phyloP scores from a whole-genome alignment of 805 yeast species.

The Clavispora fructus region DNA sequence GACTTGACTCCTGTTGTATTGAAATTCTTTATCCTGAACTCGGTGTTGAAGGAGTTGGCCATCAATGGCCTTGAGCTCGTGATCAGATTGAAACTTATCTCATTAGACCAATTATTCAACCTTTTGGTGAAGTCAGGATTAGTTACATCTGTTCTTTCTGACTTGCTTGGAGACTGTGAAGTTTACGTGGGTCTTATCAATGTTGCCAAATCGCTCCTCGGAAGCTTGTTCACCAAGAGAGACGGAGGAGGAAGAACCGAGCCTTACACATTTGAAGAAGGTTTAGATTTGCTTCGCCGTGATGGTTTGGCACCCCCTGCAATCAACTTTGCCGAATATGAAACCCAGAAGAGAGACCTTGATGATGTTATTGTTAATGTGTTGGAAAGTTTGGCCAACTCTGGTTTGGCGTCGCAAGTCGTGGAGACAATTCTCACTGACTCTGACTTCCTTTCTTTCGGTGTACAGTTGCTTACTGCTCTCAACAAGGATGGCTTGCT shows the following conservation, averaged over 20 bases:
- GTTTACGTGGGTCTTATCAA: constrained; percentile 32
- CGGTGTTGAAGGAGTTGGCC: constrained; percentile 19
- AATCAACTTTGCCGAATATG: not conserved
- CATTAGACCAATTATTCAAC: constrained; percentile 27
- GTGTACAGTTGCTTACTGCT: constrained; percentile 27
- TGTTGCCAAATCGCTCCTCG: constrained; percentile 24
- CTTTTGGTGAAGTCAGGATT: constrained; percentile 35
- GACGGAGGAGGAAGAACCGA: not conserved
- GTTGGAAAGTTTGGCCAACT: constrained; percentile 35
- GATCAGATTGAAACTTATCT: constrained; percentile 27
- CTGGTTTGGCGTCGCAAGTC: constrained; percentile 39
- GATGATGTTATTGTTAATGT: constrained; percentile 29
- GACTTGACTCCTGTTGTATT: constrained; percentile 31
- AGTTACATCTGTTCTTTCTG: constrained; percentile 28
- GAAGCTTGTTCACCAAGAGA: constrained; percentile 14
- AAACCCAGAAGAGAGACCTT: constrained; percentile 17
- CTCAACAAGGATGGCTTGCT: constrained; percentile 27
- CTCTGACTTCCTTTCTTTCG: constrained; percentile 30
- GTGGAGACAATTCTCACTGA: constrained; percentile 37
- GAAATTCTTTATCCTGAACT: constrained; percentile 26
- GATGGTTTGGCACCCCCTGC: constrained; percentile 9
- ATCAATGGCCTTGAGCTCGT: constrained; percentile 18
- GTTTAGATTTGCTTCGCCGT: constrained; percentile 9
- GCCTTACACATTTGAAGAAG: constrained; percentile 10
- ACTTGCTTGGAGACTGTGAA: constrained; percentile 33